Conservation (phyloP, 352 stramenopile species). For the Phytophthora rubi region DNA sequence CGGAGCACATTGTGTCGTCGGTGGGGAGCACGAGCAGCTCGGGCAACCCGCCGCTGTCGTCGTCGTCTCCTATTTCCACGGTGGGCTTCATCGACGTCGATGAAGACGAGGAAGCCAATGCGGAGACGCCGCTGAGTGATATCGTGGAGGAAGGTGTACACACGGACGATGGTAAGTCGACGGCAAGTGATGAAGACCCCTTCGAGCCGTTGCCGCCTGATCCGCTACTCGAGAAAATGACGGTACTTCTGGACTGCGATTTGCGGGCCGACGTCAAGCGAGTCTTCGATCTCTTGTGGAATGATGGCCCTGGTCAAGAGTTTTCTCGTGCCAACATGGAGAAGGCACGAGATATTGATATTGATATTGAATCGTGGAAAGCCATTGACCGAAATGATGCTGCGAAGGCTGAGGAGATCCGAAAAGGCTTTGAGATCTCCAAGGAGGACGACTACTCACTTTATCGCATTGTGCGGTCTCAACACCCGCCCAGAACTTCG, state of each 20-base stretch:
- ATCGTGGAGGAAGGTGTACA: conserved; percentile 35
- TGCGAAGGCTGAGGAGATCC: conserved; percentile 27
- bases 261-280: conserved; percentile 63
- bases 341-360: conserved; percentile 73
- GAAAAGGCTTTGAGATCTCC: conserved; percentile 52
- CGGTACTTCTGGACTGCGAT: conserved; percentile 72
- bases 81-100: conserved; percentile 60
- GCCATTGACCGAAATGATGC: conserved; percentile 37
- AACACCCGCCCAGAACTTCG: conserved; percentile 67
- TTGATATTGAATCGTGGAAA: conserved; percentile 66
- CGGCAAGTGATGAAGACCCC: conserved; percentile 58
- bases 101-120: conserved; percentile 33
- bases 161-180: conserved; percentile 54
- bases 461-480: conserved; percentile 50
- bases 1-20: conserved; percentile 36
- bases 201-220: conserved; percentile 69
- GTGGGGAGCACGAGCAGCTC: conserved; percentile 7
- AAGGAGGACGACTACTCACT: conserved; percentile 59
- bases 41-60: conserved; percentile 19
- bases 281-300: conserved; percentile 76
- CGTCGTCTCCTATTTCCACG: conserved; percentile 41
- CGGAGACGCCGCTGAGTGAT: conserved; percentile 29
- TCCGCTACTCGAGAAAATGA: conserved; percentile 63
- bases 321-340: conserved; percentile 63
- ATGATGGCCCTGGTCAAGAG: conserved; percentile 54